Conservation (phyloP, 1,139 yeast genomes). For the Pichia cactophila region DNA sequence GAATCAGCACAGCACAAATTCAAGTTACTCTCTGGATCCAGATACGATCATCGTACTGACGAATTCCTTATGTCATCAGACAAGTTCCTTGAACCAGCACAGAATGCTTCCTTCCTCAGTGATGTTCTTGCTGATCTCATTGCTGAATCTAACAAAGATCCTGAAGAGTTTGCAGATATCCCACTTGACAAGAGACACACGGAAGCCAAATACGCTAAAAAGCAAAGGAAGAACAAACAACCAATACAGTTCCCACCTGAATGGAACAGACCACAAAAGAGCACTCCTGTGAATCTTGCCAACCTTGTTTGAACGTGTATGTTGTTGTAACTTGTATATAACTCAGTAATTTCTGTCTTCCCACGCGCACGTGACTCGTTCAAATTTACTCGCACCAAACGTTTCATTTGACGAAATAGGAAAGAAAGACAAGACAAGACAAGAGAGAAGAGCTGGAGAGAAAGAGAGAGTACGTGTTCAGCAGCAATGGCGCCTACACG, state of each 20-base stretch:
- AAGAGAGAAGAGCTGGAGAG: too few relatives aligned
- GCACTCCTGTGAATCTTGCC: background rate
- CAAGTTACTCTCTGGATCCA: slow-evolving; percentile 67
- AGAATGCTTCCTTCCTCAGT: slow-evolving; percentile 70
- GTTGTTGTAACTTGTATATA: background rate
- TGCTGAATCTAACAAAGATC: slow-evolving; percentile 54
- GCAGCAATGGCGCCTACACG: slow-evolving; percentile 1
- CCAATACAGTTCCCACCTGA: slow-evolving; percentile 57
- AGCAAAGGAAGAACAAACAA: slow-evolving; percentile 30
- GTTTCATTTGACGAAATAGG: too few relatives aligned
- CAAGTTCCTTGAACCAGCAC: slow-evolving; percentile 69
- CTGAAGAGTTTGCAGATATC: slow-evolving; percentile 63
- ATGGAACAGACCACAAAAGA: slow-evolving; percentile 45
- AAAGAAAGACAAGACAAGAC: too few relatives aligned
- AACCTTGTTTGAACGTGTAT: background rate
- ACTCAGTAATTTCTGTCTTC: too few relatives aligned
- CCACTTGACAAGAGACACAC: slow-evolving; percentile 78
- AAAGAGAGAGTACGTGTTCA: too few relatives aligned
- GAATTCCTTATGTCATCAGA: slow-evolving; percentile 55
- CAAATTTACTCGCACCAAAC: too few relatives aligned
- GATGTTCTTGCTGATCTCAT: slow-evolving; percentile 57
- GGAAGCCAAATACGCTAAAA: slow-evolving; percentile 38
- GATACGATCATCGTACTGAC: slow-evolving; percentile 60
- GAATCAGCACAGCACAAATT: slow-evolving; percentile 62
- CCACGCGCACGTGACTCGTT: too few relatives aligned